phyloP scores from a whole-genome alignment of 1,139 yeast genomes.

The Debaryomycetaceae sp. region DNA sequence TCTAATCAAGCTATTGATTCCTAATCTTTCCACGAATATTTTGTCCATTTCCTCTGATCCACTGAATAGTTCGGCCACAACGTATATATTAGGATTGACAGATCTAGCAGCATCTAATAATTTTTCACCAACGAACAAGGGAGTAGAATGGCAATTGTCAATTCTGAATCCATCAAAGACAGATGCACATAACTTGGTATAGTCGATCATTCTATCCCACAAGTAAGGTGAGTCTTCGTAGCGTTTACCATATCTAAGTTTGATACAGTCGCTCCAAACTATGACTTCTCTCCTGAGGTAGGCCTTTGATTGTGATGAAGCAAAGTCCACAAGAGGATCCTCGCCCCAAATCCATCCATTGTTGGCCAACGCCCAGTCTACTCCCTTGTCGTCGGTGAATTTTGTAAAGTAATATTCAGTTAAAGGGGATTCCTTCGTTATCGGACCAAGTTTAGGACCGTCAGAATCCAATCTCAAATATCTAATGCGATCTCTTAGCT shows the following conservation, averaged over 20 bases:
- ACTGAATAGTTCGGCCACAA: slow-evolving; percentile 90
- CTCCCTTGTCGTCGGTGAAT: slow-evolving; percentile 50
- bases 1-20: slow-evolving; percentile 81
- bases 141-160: slow-evolving; percentile 95
- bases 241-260: slow-evolving; percentile 74
- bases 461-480: slow-evolving; percentile 71
- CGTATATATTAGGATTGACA: slow-evolving; percentile 80
- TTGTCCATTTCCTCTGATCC: slow-evolving; percentile 92
- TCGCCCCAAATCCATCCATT: slow-evolving; percentile 99
- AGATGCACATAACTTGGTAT: slow-evolving; percentile 70
- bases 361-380: slow-evolving; percentile 74
- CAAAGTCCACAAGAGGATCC: slow-evolving; percentile 89
- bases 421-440: slow-evolving; percentile 57
- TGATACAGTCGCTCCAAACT: slow-evolving; percentile 97
- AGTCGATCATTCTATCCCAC: slow-evolving; percentile 85
- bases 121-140: slow-evolving; percentile 88
- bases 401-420: slow-evolving; percentile 88
- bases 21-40: slow-evolving; percentile 84
- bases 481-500: slow-evolving; percentile 69
- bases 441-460: slow-evolving; percentile 74
- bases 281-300: slow-evolving; percentile 90
- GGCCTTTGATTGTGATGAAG: slow-evolving; percentile 72
- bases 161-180: slow-evolving; percentile 86
- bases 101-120: slow-evolving; percentile 84
- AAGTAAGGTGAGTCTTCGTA: slow-evolving; percentile 83